Base-by-base conservation (phyloP, 768 basidiomycete species). In the Rubroboletus satanas region DNA sequence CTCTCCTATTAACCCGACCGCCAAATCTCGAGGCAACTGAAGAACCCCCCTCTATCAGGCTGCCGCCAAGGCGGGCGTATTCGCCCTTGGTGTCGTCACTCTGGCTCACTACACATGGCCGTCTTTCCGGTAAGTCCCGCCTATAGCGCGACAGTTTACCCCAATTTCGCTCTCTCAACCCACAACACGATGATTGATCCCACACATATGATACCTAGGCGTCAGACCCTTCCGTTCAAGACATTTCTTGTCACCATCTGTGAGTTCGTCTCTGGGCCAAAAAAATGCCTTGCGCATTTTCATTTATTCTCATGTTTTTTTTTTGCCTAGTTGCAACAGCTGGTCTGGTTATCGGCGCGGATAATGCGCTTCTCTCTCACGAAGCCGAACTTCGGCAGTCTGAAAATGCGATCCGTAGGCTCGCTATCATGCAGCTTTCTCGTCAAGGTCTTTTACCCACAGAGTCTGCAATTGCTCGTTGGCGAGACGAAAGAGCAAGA, bases 141-240 rank as follows among this genome's bases (percentile, higher is more conserved):
- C 26, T 5, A 21, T 21, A 21, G 26, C 26, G 26, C 26, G 26
- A 26, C 26, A 3, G 26, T 26, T 26, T 3, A 26, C 26, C 26
- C 2, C 5, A 5, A 26, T 26, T 26, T 26, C 5, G 26, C 26
- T 26, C 26, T 26, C 26, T 26, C 26, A 26, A 26, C 26, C 26
- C 26, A 26, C 26, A 26, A 26, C 3, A 26, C 5, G 26, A 26
- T 26, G 26, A 26, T 26, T 26, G 26, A 26, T 26, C 26, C 4
- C 26, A 5, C 26, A 26, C 26, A 26, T 26, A 26, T 26, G 26
- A 5, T 26, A 26, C 26, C 5, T 26, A 26, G 91, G 58, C 83
- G 86, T 21, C 91, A 92, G 69, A 88, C 89, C 0, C 76, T 90
- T 18, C 81, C 88, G 4, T 83, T 92, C 76, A 94, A 94, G 69